Evolutionary conservation across 768 basidiomycete genomes (phyloP).

Genomic region (Udeniomyces megalosporus): DNA sequence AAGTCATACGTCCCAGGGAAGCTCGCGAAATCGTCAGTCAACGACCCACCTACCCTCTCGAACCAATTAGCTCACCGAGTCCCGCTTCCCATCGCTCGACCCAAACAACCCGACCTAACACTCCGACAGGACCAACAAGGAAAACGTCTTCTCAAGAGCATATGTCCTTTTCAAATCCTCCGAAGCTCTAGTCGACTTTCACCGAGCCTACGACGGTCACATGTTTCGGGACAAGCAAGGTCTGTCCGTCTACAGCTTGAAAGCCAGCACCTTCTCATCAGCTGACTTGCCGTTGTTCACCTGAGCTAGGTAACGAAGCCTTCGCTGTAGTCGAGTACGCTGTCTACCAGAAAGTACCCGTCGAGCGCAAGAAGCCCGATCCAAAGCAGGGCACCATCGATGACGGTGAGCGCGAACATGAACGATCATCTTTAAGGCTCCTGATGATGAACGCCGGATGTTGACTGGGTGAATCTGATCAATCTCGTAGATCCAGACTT

Average conservation of each 20-base stretch:
- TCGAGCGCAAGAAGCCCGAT: slow-evolving; percentile 60
- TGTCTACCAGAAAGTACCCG: slow-evolving; percentile 71
- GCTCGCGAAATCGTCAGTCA: slow-evolving; percentile 14
- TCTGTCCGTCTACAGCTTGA: slow-evolving; percentile 34
- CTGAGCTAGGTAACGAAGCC: slow-evolving; percentile 62
- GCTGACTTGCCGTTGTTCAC: background rate
- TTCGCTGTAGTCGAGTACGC: slow-evolving; percentile 86
- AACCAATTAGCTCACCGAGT: too few species aligned
- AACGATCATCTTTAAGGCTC: too few species aligned
- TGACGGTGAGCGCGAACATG: slow-evolving; percentile 63
- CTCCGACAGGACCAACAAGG: slow-evolving; percentile 51
- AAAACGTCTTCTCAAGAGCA: slow-evolving; percentile 70
- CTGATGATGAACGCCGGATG: too few species aligned
- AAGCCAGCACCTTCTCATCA: background rate
- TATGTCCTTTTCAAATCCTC: slow-evolving; percentile 77
- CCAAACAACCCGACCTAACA: too few species aligned
- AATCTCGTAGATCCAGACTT: slow-evolving; percentile 34
- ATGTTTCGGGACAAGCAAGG: slow-evolving; percentile 81
- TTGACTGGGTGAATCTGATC: too few species aligned
- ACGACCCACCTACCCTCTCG: background rate
- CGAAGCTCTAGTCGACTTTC: slow-evolving; percentile 55
- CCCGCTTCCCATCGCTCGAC: background rate
- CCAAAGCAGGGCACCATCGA: slow-evolving; percentile 74
- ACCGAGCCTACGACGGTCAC: slow-evolving; percentile 78
- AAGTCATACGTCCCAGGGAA: slow-evolving; percentile 16